phyloP scores from a whole-genome alignment of 768 basidiomycete species.

The Calocera cornea region DNA sequence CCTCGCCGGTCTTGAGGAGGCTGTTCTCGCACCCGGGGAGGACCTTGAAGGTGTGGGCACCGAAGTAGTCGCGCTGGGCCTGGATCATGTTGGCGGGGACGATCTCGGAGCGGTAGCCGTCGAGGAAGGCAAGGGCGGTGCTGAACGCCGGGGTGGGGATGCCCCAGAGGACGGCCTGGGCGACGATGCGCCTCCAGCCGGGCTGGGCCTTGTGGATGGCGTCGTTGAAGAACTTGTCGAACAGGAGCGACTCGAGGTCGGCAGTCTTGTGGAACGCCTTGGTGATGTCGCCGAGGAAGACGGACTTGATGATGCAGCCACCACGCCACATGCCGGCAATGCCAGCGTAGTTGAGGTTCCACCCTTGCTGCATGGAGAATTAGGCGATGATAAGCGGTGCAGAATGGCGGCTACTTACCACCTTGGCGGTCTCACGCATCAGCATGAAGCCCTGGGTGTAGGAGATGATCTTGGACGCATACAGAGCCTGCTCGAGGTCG shows the following conservation, averaged over 20 bases:
- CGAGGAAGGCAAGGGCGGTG: slow-evolving; percentile 96
- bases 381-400: neutral
- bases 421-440: slow-evolving; percentile 95
- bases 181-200: slow-evolving; percentile 94
- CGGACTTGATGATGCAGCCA: slow-evolving; percentile 98
- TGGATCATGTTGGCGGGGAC: slow-evolving; percentile 91
- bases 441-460: slow-evolving; percentile 99
- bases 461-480: slow-evolving; percentile 98
- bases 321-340: slow-evolving; percentile 99
- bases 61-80: slow-evolving; percentile 98
- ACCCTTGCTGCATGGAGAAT: slow-evolving; percentile 38
- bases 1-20: slow-evolving; percentile 61
- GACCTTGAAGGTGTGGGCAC: slow-evolving; percentile 95
- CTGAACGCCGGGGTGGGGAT: slow-evolving; percentile 96
- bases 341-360: slow-evolving; percentile 94
- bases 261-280: slow-evolving; percentile 75
- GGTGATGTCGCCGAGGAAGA: slow-evolving; percentile 90
- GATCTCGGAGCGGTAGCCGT: slow-evolving; percentile 92
- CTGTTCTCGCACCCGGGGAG: slow-evolving; percentile 82
- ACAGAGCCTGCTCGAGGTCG: slow-evolving; percentile 96
- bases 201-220: slow-evolving; percentile 90
- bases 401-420: slow-evolving; percentile 34
- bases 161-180: slow-evolving; percentile 94
- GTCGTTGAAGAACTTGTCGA: slow-evolving; percentile 96
- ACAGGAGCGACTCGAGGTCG: slow-evolving; percentile 79